A percentile compares a stretch with the other conserved stretches of the same genome.
phyloP scores from a whole-genome alignment of 1,284 basidiomycete species.

The Trichosporon sp. region DNA sequence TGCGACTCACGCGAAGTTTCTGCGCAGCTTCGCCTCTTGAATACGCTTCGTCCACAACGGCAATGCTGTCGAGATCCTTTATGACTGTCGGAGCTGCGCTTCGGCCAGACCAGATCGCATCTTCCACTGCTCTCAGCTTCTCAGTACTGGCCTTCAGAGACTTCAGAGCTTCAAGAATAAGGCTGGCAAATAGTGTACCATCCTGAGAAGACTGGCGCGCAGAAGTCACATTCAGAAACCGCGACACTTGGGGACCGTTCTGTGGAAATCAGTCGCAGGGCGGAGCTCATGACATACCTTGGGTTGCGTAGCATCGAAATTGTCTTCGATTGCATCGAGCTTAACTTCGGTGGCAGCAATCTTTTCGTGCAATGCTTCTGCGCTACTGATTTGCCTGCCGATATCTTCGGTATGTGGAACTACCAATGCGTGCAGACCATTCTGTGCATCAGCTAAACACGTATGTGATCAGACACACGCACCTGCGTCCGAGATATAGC shows the following conservation, averaged over 20 bases:
- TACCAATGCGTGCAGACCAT: background rate
- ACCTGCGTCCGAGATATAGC: background rate
- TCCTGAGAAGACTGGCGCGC: background rate
- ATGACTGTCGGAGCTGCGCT: constrained; percentile 28
- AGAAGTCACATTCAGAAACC: background rate
- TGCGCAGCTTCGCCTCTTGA: background rate
- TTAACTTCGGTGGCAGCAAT: background rate
- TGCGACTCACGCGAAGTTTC: background rate
- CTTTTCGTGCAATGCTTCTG: background rate
- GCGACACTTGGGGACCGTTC: background rate
- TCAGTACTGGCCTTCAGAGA: constrained; percentile 13
- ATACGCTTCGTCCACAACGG: background rate
- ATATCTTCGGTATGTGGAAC: background rate
- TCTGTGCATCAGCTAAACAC: background rate
- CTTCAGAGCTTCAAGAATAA: constrained; percentile 11
- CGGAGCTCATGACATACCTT: background rate
- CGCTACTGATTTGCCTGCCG: background rate
- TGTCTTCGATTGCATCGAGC: background rate
- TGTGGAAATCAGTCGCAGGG: background rate
- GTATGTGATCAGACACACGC: background rate
- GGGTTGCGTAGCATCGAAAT: background rate
- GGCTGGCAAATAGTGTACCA: background rate
- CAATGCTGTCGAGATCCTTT: constrained; percentile 6
- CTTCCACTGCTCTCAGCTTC: constrained; percentile 25
- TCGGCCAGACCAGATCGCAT: constrained; percentile 30